Base-by-base conservation (phyloP, 257 asterid genomes). In the Solanum gandarillasii region DNA sequence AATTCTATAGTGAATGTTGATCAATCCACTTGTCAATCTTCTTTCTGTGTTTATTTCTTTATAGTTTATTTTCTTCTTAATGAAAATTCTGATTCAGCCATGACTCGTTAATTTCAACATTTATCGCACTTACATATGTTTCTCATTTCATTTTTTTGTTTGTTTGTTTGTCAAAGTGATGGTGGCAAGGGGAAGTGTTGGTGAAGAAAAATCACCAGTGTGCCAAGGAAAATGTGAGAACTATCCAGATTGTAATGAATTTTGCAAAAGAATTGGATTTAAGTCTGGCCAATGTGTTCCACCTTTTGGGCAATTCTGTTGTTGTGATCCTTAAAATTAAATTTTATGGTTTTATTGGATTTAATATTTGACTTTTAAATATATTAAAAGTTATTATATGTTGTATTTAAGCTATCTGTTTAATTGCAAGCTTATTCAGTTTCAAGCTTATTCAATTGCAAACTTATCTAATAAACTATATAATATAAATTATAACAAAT, bases 141-240 rank as follows among this genome's bases (percentile, higher is more conserved):
- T 62, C 16, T n/a, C 31, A 23, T 62, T 62, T 62, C 71, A n/a
- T n/a, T 38, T 23, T 12, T 11, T 1, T 73, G 1, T 34, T 3
- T 73, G 2, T 32, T 32, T 32, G 5, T 32, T 32, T 12, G 35
- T 39, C 23, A 38, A 38, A 76, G 83, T 76, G 83, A 6, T n/a
- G 43, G 60, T 39, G 34, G 34, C 83, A 39, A 71, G 82, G 38
- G 55, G 29, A 29, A n/a, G 70, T 23, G 29, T 62, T 23, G 70
- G 27, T 62, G 70, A 23, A 23, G 12, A 62, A 9, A 88, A 67
- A 4, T 31, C 11, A 1, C 39, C 90, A 12, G 48, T 70, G 70
- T 90, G 91, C 70, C 87, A 41, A 58, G 93, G 91, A 32, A 89
- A 90, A 46, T 91, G 90, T 75, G 91, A 90, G 86, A 89, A 87